phyloP scores from a whole-genome alignment of 306 rosid genomes.

The Begonia peltatifolia region DNA sequence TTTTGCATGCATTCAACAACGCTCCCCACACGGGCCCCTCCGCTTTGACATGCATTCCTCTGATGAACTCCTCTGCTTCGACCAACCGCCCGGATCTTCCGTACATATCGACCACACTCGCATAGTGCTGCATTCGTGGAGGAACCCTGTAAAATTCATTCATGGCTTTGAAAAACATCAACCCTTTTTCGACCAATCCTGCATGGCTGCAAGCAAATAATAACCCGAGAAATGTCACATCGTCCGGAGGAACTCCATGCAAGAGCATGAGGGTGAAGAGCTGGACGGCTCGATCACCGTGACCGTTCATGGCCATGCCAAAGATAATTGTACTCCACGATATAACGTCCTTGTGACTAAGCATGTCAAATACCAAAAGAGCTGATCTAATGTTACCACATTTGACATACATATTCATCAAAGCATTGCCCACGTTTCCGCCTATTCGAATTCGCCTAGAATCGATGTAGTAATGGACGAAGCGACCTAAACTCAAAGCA shows the following conservation, averaged over 20 bases:
- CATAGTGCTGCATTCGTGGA: constrained; percentile 70
- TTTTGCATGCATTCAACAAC: no score
- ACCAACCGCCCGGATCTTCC: constrained; percentile 60
- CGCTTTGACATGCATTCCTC: constrained; percentile 44
- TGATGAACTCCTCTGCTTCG: constrained; percentile 54
- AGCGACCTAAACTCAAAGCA: constrained; percentile 32
- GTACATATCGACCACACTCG: constrained; percentile 60
- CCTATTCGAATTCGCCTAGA: constrained; percentile 27
- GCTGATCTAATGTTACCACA: constrained; percentile 63
- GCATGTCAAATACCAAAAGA: constrained; percentile 43
- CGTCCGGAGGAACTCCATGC: constrained; percentile 38
- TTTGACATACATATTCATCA: constrained; percentile 62
- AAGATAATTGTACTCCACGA: constrained; percentile 76
- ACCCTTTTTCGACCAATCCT: constrained; percentile 65
- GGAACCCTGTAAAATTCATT: constrained; percentile 30
- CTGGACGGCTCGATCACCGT: constrained; percentile 40
- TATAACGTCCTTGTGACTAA: constrained; percentile 47
- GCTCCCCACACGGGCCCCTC: constrained; percentile 2
- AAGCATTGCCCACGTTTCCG: constrained; percentile 54
- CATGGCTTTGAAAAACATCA: constrained; percentile 43
- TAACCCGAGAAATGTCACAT: constrained; percentile 43
- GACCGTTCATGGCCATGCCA: constrained; percentile 68
- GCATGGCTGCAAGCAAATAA: constrained; percentile 71
- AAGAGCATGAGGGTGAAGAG: constrained; percentile 52
- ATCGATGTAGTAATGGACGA: constrained; percentile 46